A percentile compares a stretch with the other conserved stretches of the same genome.
Conservation (phyloP, 2,329 filamentous ascomycete species). For the Fusarium coffeatum region DNA sequence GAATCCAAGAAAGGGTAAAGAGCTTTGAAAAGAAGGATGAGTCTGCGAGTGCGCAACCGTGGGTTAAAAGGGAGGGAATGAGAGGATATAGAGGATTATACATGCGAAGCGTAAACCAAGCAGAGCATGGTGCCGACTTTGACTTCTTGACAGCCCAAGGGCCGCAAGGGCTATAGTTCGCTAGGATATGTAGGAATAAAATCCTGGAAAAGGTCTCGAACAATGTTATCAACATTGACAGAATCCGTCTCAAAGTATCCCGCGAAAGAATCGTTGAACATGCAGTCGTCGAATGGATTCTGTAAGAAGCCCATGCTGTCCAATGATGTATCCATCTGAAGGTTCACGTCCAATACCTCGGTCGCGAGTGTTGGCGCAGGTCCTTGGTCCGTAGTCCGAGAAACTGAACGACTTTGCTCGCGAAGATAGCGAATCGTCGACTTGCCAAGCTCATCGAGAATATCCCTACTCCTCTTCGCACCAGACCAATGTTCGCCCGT, state of each 20-base stretch:
- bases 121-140: conserved; percentile 69
- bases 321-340: background rate
- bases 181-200: conserved; percentile 49
- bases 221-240: conserved; percentile 50
- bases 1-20: conserved; percentile 71
- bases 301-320: conserved; percentile 25
- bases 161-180: conserved; percentile 6
- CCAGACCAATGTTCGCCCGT: conserved; percentile 64
- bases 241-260: conserved; percentile 48
- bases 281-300: conserved; percentile 43
- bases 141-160: conserved; percentile 67
- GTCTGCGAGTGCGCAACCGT: conserved; percentile 27
- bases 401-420: conserved; percentile 5
- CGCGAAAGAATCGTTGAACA: conserved; percentile 44
- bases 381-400: background rate
- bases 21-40: conserved; percentile 45
- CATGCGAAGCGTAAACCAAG: conserved; percentile 69
- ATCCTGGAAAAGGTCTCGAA: conserved; percentile 52
- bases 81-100: conserved; percentile 71
- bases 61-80: conserved; percentile 12
- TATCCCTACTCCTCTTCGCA: conserved; percentile 59
- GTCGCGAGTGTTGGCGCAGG: background rate
- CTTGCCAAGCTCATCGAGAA: conserved; percentile 55
- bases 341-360: conserved; percentile 3
- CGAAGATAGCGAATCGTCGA: conserved; percentile 48